These are phyloP conservation scores for Xylaria castorea DNA, from an alignment of 495 filamentous ascomycete species.

Conservation along the genomic window DNA sequence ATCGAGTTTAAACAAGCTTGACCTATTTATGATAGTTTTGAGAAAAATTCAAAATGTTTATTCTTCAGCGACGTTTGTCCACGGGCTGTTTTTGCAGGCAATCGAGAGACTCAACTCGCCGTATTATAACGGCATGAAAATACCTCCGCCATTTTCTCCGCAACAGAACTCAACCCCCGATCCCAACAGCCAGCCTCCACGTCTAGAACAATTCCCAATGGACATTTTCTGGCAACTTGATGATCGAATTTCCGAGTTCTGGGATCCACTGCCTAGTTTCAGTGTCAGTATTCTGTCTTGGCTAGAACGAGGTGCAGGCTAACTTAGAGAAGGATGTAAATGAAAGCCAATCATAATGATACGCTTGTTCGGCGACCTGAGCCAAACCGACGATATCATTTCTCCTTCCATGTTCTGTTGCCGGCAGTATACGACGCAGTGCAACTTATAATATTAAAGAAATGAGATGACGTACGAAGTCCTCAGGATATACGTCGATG, in stretches of 20 bases:
- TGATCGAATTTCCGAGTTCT: neutral
- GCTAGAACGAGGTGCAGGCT: neutral
- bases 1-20: constrained; percentile 12
- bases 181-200: neutral
- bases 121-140: neutral
- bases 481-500: neutral
- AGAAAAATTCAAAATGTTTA: constrained; percentile 7
- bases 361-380: neutral
- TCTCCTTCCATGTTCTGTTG: neutral
- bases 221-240: constrained; percentile 9
- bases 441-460: neutral
- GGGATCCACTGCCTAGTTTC: constrained; percentile 5
- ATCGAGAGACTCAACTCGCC: constrained; percentile 8
- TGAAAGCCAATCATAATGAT: neutral
- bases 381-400: neutral
- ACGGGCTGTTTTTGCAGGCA: constrained; percentile 3
- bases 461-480: neutral
- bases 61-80: constrained; percentile 7
- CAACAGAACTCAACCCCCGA: neutral
- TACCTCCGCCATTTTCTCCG: neutral
- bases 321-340: neutral
- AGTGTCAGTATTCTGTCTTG: neutral
- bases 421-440: neutral
- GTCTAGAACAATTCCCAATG: constrained; percentile 5
- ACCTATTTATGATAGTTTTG: constrained; percentile 13